These are phyloP conservation scores for Gossypium gossypioides DNA, from an alignment of 441 rosid genomes.

Conservation along the genomic window DNA sequence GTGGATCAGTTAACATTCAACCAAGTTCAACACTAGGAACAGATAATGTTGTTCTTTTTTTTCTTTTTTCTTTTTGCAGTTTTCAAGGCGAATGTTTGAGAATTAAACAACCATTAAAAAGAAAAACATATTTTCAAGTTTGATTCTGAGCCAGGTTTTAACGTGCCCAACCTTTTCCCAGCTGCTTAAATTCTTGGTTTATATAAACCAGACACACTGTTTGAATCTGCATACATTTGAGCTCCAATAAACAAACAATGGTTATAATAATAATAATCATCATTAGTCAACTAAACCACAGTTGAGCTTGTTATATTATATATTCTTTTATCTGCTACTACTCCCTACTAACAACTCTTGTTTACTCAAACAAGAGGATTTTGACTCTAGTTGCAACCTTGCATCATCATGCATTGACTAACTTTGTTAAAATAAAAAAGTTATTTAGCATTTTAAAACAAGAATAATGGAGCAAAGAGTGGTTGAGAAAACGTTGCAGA, in stretches of 20 bases:
- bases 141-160: background rate
- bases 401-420: background rate
- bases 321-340: constrained; percentile 3
- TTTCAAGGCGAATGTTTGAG: background rate
- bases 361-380: background rate
- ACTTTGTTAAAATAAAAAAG: background rate
- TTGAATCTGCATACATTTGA: background rate
- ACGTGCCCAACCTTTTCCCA: background rate
- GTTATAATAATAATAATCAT: background rate
- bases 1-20: constrained; percentile 8
- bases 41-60: background rate
- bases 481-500: background rate
- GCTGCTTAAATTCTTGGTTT: background rate
- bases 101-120: background rate
- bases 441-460: background rate
- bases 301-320: background rate
- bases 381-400: background rate
- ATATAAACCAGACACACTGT: background rate
- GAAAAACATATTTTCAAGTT: background rate
- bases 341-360: background rate
- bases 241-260: background rate
- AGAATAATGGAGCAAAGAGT: constrained; percentile 1
- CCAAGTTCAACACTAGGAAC: background rate
- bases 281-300: constrained; percentile 7
- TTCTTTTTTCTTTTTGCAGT: background rate